Percentiles rank a stretch among this genome's conserved stretches.
Evolutionary conservation across 1,139 yeast species (phyloP).

Genomic region (Saccharomyces hybrid): DNA sequence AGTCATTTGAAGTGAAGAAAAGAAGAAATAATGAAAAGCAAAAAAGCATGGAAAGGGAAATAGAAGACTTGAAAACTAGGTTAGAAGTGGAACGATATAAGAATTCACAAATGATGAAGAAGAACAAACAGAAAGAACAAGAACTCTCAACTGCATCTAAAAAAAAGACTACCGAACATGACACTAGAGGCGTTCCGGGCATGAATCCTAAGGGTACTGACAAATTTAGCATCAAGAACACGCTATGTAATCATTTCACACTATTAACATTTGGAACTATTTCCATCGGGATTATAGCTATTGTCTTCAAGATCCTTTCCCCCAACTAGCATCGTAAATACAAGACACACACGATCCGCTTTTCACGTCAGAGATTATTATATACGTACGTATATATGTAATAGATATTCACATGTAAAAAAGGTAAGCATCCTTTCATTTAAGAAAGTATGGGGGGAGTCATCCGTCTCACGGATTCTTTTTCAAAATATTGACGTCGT

Average conservation of each 20-base stretch:
- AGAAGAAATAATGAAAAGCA: conserved; percentile 17
- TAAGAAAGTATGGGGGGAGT: neutral
- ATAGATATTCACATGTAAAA: neutral
- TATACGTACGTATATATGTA: neutral
- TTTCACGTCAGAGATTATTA: neutral
- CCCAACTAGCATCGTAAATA: neutral
- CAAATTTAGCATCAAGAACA: neutral
- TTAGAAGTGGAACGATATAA: conserved; percentile 23
- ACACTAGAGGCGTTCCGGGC: neutral
- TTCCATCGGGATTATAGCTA: conserved; percentile 4
- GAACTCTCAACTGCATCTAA: neutral
- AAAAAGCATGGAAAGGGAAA: conserved; percentile 18
- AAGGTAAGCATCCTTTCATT: neutral
- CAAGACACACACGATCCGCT: neutral
- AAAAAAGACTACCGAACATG: neutral
- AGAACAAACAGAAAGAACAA: neutral
- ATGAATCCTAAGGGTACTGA: neutral
- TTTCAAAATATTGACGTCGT: conserved; percentile 21
- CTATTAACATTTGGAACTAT: conserved; percentile 3
- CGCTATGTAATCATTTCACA: neutral
- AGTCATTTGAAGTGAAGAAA: conserved; percentile 12
- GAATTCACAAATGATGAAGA: conserved; percentile 17
- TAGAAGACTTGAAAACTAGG: conserved; percentile 24
- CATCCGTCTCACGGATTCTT: neutral
- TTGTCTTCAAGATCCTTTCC: conserved; percentile 1